Evolutionary conservation across 108 stramenopile genomes (phyloP).

Genomic region (Cyclotella baltica): DNA sequence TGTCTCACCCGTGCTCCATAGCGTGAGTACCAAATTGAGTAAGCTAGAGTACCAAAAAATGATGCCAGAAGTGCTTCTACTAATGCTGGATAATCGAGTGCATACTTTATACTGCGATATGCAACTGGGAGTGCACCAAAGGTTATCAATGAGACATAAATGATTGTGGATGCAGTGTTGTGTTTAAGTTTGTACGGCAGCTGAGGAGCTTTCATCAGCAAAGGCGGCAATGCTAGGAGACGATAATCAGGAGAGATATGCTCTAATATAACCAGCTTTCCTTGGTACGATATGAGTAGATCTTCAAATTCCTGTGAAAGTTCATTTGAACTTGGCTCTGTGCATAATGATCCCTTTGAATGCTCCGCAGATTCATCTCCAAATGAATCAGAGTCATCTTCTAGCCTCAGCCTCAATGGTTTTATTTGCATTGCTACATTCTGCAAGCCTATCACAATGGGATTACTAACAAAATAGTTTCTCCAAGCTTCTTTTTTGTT

Average conservation of each 20-base stretch:
- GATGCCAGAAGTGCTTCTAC: conserved; percentile 43
- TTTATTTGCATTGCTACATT: neutral
- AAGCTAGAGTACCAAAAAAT: conserved; percentile 46
- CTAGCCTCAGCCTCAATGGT: conserved; percentile 9
- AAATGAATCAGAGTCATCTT: neutral
- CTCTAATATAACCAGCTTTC: neutral
- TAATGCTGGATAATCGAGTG: conserved; percentile 51
- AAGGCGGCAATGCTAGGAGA: conserved; percentile 12
- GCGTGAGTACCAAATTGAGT: conserved; percentile 46
- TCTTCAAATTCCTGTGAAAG: conserved; percentile 15
- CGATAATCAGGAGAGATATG: neutral
- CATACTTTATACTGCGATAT: conserved; percentile 51
- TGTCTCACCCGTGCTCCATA: conserved; percentile 30
- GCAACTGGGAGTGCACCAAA: conserved; percentile 64
- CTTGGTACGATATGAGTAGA: conserved; percentile 23
- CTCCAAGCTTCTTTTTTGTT: conserved; percentile 12
- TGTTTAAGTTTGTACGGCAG: conserved; percentile 43
- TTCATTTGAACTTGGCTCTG: neutral
- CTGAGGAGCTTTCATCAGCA: conserved; percentile 3
- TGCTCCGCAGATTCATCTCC: neutral
- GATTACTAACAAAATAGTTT: neutral
- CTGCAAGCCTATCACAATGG: neutral
- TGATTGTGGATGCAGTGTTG: conserved; percentile 44
- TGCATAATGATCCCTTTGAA: conserved; percentile 4
- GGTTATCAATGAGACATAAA: conserved; percentile 40